Conservation (phyloP, 768 basidiomycete genomes). For the Baorangia bicolor region DNA sequence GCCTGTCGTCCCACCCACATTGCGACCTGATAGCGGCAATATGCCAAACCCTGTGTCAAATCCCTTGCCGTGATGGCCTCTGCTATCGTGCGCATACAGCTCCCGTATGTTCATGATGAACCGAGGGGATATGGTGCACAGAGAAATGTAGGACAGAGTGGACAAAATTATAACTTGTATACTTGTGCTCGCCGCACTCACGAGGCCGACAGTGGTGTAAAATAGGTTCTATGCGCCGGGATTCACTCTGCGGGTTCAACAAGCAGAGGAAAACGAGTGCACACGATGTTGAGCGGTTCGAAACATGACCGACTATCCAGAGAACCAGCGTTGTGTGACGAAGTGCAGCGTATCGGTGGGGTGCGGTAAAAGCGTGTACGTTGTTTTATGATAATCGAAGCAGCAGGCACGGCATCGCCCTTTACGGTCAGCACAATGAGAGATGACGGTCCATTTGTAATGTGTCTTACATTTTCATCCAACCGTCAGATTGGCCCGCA, state of each 20-base stretch:
- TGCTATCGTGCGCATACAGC: background rate
- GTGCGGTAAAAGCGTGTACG: too few species aligned
- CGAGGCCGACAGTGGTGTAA: background rate
- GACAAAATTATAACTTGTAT: background rate
- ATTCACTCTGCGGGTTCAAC: background rate
- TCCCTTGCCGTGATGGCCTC: background rate
- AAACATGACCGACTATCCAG: too few species aligned
- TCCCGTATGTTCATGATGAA: background rate
- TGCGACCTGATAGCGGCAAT: background rate
- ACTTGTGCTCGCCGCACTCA: background rate
- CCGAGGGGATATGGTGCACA: background rate
- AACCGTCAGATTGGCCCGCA: too few species aligned
- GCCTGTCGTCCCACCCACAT: background rate
- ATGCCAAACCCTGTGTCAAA: background rate
- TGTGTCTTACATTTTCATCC: too few species aligned
- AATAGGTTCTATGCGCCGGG: background rate
- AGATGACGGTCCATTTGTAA: too few species aligned
- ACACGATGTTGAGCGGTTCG: too few species aligned
- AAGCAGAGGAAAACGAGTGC: too few species aligned
- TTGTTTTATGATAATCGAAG: too few species aligned
- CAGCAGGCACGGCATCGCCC: too few species aligned
- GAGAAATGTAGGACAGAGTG: background rate
- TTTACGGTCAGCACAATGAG: too few species aligned
- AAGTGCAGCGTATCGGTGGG: too few species aligned
- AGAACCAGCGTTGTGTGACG: too few species aligned